Percentiles rank a stretch among this genome's conserved stretches.
Evolutionary conservation across 1,284 basidiomycete genomes (phyloP).

Genomic region (Ceratorhiza oryzae-sativae): DNA sequence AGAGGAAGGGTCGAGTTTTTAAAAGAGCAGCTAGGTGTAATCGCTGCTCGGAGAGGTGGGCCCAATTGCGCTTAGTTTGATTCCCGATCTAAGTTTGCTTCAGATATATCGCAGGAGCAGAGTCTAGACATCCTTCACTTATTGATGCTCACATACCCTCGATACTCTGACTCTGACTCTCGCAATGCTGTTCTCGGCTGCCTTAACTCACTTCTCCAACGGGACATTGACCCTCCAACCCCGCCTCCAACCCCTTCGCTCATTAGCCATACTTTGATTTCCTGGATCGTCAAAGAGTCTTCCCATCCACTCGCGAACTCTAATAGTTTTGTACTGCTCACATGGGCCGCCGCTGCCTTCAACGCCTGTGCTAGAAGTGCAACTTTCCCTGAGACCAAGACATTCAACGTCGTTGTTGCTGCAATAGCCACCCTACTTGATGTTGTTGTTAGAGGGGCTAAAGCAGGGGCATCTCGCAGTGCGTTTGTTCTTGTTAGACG

Average conservation of each 20-base stretch:
- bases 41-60: slow-evolving; percentile 68
- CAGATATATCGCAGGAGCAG: slow-evolving; percentile 71
- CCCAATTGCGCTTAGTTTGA: slow-evolving; percentile 29
- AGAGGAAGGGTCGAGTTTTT: slow-evolving; percentile 65
- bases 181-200: slow-evolving; percentile 68
- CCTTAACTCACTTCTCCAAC: slow-evolving; percentile 23
- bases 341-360: slow-evolving; percentile 32
- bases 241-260: slow-evolving; percentile 25
- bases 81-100: not conserved
- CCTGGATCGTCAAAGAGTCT: slow-evolving; percentile 35
- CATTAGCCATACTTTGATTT: slow-evolving; percentile 26
- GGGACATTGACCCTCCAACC: slow-evolving; percentile 11
- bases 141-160: slow-evolving; percentile 75
- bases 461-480: slow-evolving; percentile 20
- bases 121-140: slow-evolving; percentile 75
- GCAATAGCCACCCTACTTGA: slow-evolving; percentile 18
- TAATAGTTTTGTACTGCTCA: slow-evolving; percentile 22
- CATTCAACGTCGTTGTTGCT: slow-evolving; percentile 23
- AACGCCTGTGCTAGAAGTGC: slow-evolving; percentile 19
- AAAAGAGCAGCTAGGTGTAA: slow-evolving; percentile 63
- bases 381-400: slow-evolving; percentile 22
- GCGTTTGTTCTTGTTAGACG: slow-evolving; percentile 29
- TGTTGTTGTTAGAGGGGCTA: slow-evolving; percentile 13
- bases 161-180: slow-evolving; percentile 76
- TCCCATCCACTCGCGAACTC: slow-evolving; percentile 17